Evolutionary conservation across 371 early-diverging fungal species (phyloP), one percentile per base, ranked within the genome.

Genomic region (Haplosporangium sp.): DNA sequence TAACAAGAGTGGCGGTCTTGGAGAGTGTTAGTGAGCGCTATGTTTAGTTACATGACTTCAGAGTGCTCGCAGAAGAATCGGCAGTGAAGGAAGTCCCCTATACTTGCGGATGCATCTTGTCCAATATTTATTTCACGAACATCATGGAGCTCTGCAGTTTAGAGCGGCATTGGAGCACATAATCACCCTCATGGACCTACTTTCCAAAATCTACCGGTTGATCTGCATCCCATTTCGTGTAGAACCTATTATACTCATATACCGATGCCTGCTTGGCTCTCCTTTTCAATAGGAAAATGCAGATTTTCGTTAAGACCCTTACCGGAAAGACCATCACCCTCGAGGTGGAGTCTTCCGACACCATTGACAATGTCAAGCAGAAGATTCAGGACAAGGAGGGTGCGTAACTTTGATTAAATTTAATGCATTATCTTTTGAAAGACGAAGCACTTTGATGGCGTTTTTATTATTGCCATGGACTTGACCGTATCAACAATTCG

Each of bases 241-340:
- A 35, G 55, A 55, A 55, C 55, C 6, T 34, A 6, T 34, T 55
- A 27, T 55, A 55, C 55, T 55, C 55, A 55, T 55, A 20, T 8
- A 15, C 50, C 55, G 35, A 55, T 55, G 55, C 34, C 55, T 55
- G 55, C 34, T 55, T 55, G 55, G 34, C 56, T 53, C 40, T 97
- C 17, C 35, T n/a, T 11, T 42, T 52, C 35, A 63, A 27, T 73
- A 74, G 78, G 74, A 78, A 78, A 78, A 94, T 95, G 95, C 96
- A 96, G 87, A 95, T 96, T 84, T 98, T 98, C 84, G 97, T 99
- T 71, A 99, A 98, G 92, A 99, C 99, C 82, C 95, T 99, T 63
- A 98, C 99, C 65, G 99, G 98, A 81, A 97, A 98, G 91, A 98
- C 98, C 77, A 98, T 98, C 82, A 97, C 98, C 76, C 93, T 44